phyloP scores from a whole-genome alignment of 2,329 filamentous ascomycete genomes.

The Fusarium sterilihyphosum region DNA sequence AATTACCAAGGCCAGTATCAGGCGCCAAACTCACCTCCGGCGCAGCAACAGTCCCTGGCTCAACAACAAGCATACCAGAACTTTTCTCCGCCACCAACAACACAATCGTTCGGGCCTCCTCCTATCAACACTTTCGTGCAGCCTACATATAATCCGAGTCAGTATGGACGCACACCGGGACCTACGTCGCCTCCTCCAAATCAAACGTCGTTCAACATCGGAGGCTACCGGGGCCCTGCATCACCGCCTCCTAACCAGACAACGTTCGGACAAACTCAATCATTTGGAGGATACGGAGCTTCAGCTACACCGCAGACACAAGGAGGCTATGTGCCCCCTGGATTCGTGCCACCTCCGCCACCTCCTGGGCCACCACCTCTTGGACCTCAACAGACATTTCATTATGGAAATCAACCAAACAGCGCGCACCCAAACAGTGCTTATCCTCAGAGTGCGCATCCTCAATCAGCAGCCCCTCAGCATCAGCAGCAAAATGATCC shows the following conservation, averaged over 20 bases:
- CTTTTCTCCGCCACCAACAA: conserved; percentile 46
- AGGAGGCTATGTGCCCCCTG: conserved; percentile 60
- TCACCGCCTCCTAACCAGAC: conserved; percentile 69
- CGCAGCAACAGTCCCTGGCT: conserved; percentile 53
- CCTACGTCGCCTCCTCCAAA: conserved; percentile 72
- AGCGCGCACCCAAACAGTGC: conserved; percentile 42
- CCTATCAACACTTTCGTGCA: conserved; percentile 58
- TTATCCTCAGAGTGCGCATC: conserved; percentile 47
- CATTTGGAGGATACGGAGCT: conserved; percentile 51
- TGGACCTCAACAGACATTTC: conserved; percentile 70
- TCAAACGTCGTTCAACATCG: conserved; percentile 61
- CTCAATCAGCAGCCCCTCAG: conserved; percentile 48
- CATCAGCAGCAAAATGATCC: conserved; percentile 59
- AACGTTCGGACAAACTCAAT: conserved; percentile 54
- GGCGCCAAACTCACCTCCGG: conserved; percentile 58
- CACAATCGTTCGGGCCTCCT: conserved; percentile 48
- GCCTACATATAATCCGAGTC: conserved; percentile 67
- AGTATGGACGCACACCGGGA: conserved; percentile 66
- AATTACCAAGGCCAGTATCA: conserved; percentile 68
- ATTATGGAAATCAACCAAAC: conserved; percentile 55
- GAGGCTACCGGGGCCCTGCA: conserved; percentile 53
- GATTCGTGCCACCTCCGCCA: conserved; percentile 71
- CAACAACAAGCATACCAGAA: conserved; percentile 57
- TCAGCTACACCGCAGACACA: conserved; percentile 54
- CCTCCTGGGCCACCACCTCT: conserved; percentile 70